phyloP scores from a whole-genome alignment of 1,139 yeast species.

The Chernovozyma aurita region DNA sequence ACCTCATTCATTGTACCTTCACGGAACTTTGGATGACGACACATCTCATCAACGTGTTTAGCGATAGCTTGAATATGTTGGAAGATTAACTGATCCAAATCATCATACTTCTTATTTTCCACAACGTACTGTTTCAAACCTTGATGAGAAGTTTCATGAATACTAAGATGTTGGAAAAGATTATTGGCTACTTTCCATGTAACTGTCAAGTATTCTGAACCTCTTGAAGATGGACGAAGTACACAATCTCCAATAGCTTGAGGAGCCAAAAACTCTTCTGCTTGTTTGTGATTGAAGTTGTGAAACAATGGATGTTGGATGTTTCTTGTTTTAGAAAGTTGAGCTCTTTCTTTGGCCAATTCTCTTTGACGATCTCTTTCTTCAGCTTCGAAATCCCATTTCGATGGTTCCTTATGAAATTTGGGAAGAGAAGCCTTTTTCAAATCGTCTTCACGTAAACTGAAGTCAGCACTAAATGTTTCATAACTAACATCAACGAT shows the following conservation, averaged over 20 bases:
- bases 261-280: constrained; percentile 89
- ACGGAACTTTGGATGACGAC: constrained; percentile 82
- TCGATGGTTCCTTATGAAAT: constrained; percentile 52
- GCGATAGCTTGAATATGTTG: constrained; percentile 86
- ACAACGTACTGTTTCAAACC: constrained; percentile 63
- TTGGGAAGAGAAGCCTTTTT: constrained; percentile 50
- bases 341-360: constrained; percentile 53
- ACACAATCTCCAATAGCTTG: constrained; percentile 89
- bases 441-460: constrained; percentile 65
- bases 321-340: constrained; percentile 57
- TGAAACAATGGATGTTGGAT: constrained; percentile 91
- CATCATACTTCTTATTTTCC: constrained; percentile 69
- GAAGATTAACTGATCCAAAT: constrained; percentile 89
- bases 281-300: constrained; percentile 78
- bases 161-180: constrained; percentile 86
- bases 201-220: constrained; percentile 80
- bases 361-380: constrained; percentile 58
- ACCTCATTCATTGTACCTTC: constrained; percentile 78
- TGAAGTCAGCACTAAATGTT: constrained; percentile 68
- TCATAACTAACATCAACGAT: constrained; percentile 67
- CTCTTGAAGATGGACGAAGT: constrained; percentile 90
- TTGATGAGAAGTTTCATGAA: constrained; percentile 60
- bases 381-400: constrained; percentile 87
- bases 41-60: constrained; percentile 79
- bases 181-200: constrained; percentile 96